Percentiles rank a stretch among this genome's conserved stretches.
These are phyloP conservation scores for Gymnopus androsaceus DNA, from an alignment of 1,284 basidiomycete species.

Conservation along the genomic window DNA sequence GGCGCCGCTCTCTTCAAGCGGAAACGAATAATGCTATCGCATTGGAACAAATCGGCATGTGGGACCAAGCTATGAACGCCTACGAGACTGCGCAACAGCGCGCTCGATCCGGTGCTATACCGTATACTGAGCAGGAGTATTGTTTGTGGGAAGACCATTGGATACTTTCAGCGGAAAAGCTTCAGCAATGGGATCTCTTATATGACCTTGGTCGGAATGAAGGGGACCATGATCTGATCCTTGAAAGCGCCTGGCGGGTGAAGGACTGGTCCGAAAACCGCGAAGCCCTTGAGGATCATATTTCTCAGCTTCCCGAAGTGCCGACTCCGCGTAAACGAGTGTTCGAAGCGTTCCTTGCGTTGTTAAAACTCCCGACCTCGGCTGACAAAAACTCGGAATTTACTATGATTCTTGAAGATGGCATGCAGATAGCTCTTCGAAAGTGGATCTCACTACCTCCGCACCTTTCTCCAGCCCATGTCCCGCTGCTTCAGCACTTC, in stretches of 20 bases:
- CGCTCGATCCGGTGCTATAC: conserved; percentile 80
- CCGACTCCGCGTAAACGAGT: conserved; percentile 92
- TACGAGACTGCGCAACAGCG: conserved; percentile 93
- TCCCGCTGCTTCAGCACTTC: conserved; percentile 95
- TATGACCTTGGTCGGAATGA: conserved; percentile 92
- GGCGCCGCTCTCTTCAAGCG: conserved; percentile 82
- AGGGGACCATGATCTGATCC: conserved; percentile 87
- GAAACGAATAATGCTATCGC: conserved; percentile 94
- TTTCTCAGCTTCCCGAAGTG: conserved; percentile 81
- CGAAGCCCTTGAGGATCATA: conserved; percentile 83
- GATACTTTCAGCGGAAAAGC: conserved; percentile 93
- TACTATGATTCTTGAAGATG: conserved; percentile 88
- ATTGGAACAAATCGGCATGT: conserved; percentile 97
- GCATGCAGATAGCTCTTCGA: conserved; percentile 93
- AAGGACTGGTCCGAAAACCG: conserved; percentile 89
- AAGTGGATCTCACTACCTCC: conserved; percentile 94
- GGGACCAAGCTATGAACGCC: conserved; percentile 88
- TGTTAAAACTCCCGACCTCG: conserved; percentile 69
- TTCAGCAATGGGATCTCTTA: conserved; percentile 97
- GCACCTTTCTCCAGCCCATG: conserved; percentile 87
- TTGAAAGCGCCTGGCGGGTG: conserved; percentile 95
- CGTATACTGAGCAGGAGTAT: conserved; percentile 96
- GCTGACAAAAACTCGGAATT: conserved; percentile 81
- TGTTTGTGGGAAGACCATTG: conserved; percentile 99
- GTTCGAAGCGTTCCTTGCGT: conserved; percentile 93